These are phyloP conservation scores for Ophiosphaerella korrae DNA, from an alignment of 2,329 filamentous ascomycete genomes.

Conservation along the genomic window DNA sequence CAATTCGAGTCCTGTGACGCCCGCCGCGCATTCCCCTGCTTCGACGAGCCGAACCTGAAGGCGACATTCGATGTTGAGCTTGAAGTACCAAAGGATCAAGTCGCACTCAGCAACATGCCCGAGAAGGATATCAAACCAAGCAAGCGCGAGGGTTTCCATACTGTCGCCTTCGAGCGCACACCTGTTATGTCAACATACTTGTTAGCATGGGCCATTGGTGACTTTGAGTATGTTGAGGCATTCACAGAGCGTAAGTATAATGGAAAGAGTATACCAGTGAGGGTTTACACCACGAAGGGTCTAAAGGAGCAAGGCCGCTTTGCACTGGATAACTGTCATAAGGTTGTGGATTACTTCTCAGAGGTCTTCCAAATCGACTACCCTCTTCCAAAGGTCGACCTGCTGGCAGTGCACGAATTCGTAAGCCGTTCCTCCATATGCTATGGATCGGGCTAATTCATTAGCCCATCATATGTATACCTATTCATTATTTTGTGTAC, in stretches of 20 bases:
- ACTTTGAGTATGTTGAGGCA: conserved; percentile 95
- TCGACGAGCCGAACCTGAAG: conserved; percentile 97
- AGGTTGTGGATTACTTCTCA: conserved; percentile 95
- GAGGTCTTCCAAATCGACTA: conserved; percentile 90
- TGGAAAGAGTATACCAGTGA: conserved; percentile 86
- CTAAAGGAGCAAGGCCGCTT: conserved; percentile 89
- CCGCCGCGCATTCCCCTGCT: conserved; percentile 93
- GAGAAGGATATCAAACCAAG: conserved; percentile 77
- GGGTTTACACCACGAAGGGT: conserved; percentile 95
- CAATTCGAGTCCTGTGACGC: conserved; percentile 98
- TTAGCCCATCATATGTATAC: conserved; percentile 52
- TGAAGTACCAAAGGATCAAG: conserved; percentile 85
- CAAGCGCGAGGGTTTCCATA: conserved; percentile 71
- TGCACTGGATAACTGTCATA: conserved; percentile 87
- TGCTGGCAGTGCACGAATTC: conserved; percentile 95
- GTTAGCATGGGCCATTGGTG: conserved; percentile 91
- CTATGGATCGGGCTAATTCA: conserved; percentile 24
- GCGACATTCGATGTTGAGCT: conserved; percentile 93
- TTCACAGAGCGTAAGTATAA: conserved; percentile 90
- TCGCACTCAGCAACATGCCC: conserved; percentile 94
- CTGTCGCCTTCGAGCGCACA: conserved; percentile 87
- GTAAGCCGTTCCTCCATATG: conserved; percentile 55
- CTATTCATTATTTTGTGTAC: conserved; percentile 15
- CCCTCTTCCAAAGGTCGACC: conserved; percentile 90
- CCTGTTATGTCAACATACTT: conserved; percentile 97